Conservation (phyloP, 2,329 filamentous ascomycete species). For the Teratosphaeria pseudoeucalypti region DNA sequence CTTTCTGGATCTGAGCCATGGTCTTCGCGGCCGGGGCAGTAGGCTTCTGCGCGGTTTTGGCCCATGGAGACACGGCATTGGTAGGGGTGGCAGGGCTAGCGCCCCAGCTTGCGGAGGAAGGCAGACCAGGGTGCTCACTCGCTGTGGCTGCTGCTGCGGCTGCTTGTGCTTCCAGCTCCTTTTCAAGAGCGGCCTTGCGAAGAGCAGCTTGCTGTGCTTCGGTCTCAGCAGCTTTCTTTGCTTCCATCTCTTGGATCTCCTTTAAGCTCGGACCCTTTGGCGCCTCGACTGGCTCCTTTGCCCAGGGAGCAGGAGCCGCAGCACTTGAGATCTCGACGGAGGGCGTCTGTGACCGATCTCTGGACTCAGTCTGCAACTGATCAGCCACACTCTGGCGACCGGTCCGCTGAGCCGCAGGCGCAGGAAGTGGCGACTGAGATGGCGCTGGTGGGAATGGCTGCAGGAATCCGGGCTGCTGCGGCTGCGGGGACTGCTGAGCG, state of each 20-base stretch:
- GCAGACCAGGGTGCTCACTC: constrained; percentile 57
- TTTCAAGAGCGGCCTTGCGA: constrained; percentile 68
- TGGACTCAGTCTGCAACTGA: constrained; percentile 47
- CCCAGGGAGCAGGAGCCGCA: constrained; percentile 78
- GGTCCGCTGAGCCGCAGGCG: constrained; percentile 77
- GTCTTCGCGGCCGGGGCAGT: constrained; percentile 63
- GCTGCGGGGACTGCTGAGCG: constrained; percentile 46
- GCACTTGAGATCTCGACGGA: constrained; percentile 53
- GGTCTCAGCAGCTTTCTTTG: constrained; percentile 78
- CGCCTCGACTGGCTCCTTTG: constrained; percentile 63
- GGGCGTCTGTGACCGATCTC: constrained; percentile 72
- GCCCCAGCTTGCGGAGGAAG: constrained; percentile 76
- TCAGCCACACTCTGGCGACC: constrained; percentile 71
- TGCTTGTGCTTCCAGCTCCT: constrained; percentile 55
- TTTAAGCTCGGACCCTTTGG: constrained; percentile 84
- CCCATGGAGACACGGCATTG: constrained; percentile 49
- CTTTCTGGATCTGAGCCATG: constrained; percentile 88
- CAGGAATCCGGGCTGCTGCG: constrained; percentile 52
- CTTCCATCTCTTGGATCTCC: constrained; percentile 94
- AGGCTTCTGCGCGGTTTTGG: constrained; percentile 51
- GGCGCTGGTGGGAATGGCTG: constrained; percentile 60
- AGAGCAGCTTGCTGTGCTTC: constrained; percentile 71
- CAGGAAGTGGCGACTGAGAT: constrained; percentile 72
- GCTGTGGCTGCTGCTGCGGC: constrained; percentile 1
- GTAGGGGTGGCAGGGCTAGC: constrained; percentile 57